Evolutionary conservation across 2,329 filamentous ascomycete genomes (phyloP), one percentile per base, ranked within the genome.

Genomic region (Esteya vermicola): DNA sequence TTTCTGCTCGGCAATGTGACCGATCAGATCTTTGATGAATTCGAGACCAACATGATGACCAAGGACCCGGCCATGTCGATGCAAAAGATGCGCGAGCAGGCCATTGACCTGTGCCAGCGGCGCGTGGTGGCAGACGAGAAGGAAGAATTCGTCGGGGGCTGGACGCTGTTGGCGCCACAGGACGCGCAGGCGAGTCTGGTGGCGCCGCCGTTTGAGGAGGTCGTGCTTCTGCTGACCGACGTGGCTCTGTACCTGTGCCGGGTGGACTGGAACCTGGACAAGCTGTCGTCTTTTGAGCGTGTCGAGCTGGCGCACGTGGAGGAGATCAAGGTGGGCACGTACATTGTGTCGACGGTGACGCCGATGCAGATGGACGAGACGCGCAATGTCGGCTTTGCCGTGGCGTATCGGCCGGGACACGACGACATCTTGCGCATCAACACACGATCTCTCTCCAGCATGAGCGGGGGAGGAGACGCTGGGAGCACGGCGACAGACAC

Each of bases 241-340:
- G 68, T 70, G 1, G 89, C 86, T 0, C 57, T 96, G 3, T 96
- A 96, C 54, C 77, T 85, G 45, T 95, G 88, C 56, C 77, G 84
- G 13, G 88, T 96, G 50, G 86, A 96, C 58, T 96, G 89, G 86
- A 82, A 83, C 46, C 79, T 86, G 8, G 91, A 96, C 61, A 96
- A 96, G 55, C 84, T 98, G 2, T 80, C 81, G 12, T 86, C 82
- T 0, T 96, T 95, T 56, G 88, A 96, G 60, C 72, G 88, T 8
- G 77, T 95, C 13, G 78, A 82, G 43, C 67, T 96, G 8, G 68
- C 72, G 18, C 82, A 85, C 42, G 65, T 98, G 27, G 69, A 72
- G 2, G 68, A 70, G 20, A 75, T 98, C 50, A 78, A 78, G 52
- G 74, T 79, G 44, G 91, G 91, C 18, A 81, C 85, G 0, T 98